Percentiles rank a stretch among this genome's conserved stretches.
Conservation (phyloP, 345 rosid species). For the Moricandia arvensis region DNA sequence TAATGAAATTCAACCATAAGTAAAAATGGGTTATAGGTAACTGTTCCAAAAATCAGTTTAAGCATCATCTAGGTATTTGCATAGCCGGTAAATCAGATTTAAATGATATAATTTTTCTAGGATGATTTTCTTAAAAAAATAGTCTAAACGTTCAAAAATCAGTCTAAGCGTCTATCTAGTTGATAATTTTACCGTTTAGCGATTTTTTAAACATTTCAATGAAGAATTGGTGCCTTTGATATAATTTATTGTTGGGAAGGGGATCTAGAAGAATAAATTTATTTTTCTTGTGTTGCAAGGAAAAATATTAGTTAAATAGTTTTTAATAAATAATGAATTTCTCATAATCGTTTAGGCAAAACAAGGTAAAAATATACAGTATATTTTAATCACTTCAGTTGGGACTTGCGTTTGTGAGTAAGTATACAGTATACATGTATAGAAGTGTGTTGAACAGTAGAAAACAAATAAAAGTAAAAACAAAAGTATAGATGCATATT, state of each 20-base stretch:
- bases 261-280: not conserved
- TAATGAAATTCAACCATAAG: not conserved
- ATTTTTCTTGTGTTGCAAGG: not conserved
- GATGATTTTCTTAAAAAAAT: no score
- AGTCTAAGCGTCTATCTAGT: no score
- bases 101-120: no score
- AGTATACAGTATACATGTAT: not conserved
- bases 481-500: not conserved
- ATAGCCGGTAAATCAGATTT: no score
- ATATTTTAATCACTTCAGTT: no score
- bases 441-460: not conserved
- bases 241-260: conserved; percentile 22
- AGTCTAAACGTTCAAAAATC: no score
- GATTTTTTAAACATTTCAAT: not conserved
- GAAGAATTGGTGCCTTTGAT: not conserved
- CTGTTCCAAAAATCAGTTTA: no score
- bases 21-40: not conserved
- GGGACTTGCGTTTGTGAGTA: not conserved
- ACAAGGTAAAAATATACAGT: not conserved
- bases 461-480: not conserved
- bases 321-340: no score
- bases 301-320: not conserved
- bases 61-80: no score
- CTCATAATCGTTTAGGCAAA: not conserved
- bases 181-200: no score